Conservation (phyloP, 2,329 filamentous ascomycete genomes). For the Microthyrium microscopicum region DNA sequence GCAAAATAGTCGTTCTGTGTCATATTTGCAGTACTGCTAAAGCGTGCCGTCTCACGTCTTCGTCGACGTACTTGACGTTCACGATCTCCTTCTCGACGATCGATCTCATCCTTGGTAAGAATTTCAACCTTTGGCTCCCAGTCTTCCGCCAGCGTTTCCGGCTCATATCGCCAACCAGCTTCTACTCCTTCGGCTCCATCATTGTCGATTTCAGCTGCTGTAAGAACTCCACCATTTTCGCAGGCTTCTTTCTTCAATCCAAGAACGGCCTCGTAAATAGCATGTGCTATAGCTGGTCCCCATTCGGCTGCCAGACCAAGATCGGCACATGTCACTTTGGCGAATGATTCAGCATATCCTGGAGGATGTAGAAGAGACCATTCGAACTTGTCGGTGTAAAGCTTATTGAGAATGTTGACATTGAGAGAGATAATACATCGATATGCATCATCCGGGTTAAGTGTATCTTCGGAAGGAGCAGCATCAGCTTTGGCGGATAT, state of each 20-base stretch:
- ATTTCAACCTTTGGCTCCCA: slow-evolving; percentile 37
- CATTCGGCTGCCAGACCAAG: slow-evolving; percentile 81
- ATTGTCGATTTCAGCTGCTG: slow-evolving; percentile 67
- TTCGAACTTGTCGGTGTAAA: slow-evolving; percentile 95
- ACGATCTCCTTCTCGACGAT: slow-evolving; percentile 86
- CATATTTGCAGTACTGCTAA: slow-evolving; percentile 49
- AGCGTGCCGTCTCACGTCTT: slow-evolving; percentile 78
- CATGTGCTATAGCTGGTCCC: slow-evolving; percentile 85
- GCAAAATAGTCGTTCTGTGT: slow-evolving; percentile 47
- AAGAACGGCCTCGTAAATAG: slow-evolving; percentile 88
- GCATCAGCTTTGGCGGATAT: slow-evolving; percentile 56
- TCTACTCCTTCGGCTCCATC: slow-evolving; percentile 69
- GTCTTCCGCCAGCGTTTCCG: slow-evolving; percentile 56
- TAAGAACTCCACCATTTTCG: slow-evolving; percentile 74
- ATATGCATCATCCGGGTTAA: slow-evolving; percentile 87
- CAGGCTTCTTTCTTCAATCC: slow-evolving; percentile 92
- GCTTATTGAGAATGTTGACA: slow-evolving; percentile 76
- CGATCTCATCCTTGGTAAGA: slow-evolving; percentile 88
- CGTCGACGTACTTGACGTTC: slow-evolving; percentile 79
- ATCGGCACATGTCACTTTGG: slow-evolving; percentile 82
- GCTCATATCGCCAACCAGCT: slow-evolving; percentile 90
- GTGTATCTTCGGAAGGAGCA: slow-evolving; percentile 44
- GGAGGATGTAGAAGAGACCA: slow-evolving; percentile 90
- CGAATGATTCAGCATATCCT: slow-evolving; percentile 82
- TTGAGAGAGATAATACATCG: slow-evolving; percentile 82